A percentile compares a stretch with the other conserved stretches of the same genome.
Evolutionary conservation across 805 yeast species (phyloP).

Genomic region (Teunomyces stri): DNA sequence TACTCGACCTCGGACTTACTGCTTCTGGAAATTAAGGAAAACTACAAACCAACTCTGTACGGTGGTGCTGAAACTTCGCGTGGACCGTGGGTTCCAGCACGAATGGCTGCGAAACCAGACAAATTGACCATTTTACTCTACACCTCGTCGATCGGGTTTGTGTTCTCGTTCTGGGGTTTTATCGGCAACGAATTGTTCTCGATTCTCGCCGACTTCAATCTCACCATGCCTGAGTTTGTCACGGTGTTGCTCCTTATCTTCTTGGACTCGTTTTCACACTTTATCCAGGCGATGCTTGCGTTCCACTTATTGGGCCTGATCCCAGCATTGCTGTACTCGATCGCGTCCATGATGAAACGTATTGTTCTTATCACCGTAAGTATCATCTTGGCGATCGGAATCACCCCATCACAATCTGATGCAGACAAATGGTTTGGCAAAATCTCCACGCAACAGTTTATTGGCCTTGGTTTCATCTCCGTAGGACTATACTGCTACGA

Average conservation of each 20-base stretch:
- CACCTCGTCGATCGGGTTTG: constrained; percentile 71
- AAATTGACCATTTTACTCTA: constrained; percentile 78
- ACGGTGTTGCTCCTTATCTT: constrained; percentile 51
- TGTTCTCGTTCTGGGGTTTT: constrained; percentile 74
- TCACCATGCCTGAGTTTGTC: constrained; percentile 18
- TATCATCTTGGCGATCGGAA: constrained; percentile 51
- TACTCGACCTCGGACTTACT: constrained; percentile 33
- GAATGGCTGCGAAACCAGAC: constrained; percentile 54
- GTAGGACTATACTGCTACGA: constrained; percentile 63
- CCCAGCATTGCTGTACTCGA: constrained; percentile 81
- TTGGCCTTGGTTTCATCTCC: constrained; percentile 51
- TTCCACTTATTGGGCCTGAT: constrained; percentile 77
- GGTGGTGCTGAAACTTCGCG: constrained; percentile 21
- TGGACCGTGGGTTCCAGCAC: constrained; percentile 8
- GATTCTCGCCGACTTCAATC: constrained; percentile 9
- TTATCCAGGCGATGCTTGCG: constrained; percentile 75
- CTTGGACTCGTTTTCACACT: constrained; percentile 74
- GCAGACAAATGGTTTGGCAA: constrained; percentile 25
- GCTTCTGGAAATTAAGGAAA: constrained; percentile 16
- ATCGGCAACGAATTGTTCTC: constrained; percentile 55
- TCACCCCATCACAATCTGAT: constrained; percentile 7
- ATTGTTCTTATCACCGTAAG: constrained; percentile 81
- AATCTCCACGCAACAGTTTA: constrained; percentile 44
- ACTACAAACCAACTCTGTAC: constrained; percentile 8
- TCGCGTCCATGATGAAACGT: constrained; percentile 85